These are phyloP conservation scores for Brasenia schreberi DNA, from an alignment of 164 flowering plant species.

Conservation along the genomic window DNA sequence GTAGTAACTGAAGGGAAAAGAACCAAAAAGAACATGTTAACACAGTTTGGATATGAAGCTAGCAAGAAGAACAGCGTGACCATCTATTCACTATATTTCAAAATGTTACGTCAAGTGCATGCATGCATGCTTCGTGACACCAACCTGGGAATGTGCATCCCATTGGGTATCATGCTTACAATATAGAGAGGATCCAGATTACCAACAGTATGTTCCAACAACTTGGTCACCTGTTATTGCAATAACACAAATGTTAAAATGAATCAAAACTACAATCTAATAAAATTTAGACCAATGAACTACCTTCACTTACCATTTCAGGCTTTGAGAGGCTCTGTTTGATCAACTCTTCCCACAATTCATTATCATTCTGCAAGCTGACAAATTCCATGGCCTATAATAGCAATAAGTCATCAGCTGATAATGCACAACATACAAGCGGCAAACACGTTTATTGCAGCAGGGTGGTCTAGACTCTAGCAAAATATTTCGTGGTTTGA, in stretches of 20 bases:
- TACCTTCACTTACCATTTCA: constrained; percentile 60
- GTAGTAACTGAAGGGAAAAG: not conserved
- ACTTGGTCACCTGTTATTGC: constrained; percentile 59
- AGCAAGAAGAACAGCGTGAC: too few relatives aligned
- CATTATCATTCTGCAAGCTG: constrained; percentile 87
- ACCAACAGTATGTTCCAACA: constrained; percentile 98
- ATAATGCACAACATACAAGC: not conserved
- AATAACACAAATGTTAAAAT: not conserved
- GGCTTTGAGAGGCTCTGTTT: constrained; percentile 77
- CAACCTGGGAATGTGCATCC: constrained; percentile 87
- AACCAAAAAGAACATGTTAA: not conserved
- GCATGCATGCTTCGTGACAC: constrained; percentile 9
- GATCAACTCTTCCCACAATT: constrained; percentile 98
- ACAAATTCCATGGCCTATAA: constrained; percentile 94
- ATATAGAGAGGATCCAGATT: constrained; percentile 95
- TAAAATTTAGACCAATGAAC: constrained; percentile 2
- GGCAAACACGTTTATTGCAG: not conserved
- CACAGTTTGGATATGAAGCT: not conserved
- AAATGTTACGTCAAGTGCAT: not conserved
- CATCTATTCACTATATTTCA: too few relatives aligned
- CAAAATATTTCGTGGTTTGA: not conserved
- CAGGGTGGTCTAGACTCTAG: not conserved
- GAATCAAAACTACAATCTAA: not conserved
- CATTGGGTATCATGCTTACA: constrained; percentile 87
- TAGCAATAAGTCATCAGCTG: not conserved